Evolutionary conservation across 148 eudicot species (phyloP).

Genomic region (Dysphania ambrosioides): DNA sequence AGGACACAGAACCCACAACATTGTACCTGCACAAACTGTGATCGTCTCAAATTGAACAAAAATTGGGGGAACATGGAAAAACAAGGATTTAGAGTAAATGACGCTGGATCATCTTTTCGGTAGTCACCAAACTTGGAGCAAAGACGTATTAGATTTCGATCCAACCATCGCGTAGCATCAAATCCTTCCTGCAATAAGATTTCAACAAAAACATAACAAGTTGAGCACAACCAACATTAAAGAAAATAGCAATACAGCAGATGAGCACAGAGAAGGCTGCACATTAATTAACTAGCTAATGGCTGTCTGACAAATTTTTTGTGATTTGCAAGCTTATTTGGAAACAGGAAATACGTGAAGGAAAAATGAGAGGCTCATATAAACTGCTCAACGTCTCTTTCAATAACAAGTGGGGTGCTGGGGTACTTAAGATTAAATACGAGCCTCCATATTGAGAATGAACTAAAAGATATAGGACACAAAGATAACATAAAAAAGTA

Average conservation of each 20-base stretch:
- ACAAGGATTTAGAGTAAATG: slow-evolving; percentile 82
- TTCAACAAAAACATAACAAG: too few species aligned
- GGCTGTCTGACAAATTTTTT: neutral
- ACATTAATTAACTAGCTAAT: neutral
- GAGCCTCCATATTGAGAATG: neutral
- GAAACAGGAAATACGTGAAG: neutral
- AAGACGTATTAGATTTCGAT: slow-evolving; percentile 81
- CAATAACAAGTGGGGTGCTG: neutral
- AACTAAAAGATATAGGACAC: neutral
- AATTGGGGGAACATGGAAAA: slow-evolving; percentile 95
- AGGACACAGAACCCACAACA: slow-evolving; percentile 1
- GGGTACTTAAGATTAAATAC: neutral
- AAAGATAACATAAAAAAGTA: slow-evolving; percentile 22
- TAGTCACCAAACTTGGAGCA: slow-evolving; percentile 94
- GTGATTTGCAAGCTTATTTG: neutral
- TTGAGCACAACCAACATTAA: too few species aligned
- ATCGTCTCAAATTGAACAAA: slow-evolving; percentile 84
- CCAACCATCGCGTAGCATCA: slow-evolving; percentile 97
- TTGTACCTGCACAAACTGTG: slow-evolving; percentile 90
- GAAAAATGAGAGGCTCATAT: neutral
- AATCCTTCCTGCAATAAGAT: slow-evolving; percentile 74
- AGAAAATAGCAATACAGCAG: neutral
- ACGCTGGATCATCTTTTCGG: slow-evolving; percentile 86
- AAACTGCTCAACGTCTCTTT: neutral
- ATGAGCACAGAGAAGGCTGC: neutral